Evolutionary conservation across 768 basidiomycete genomes (phyloP).

Genomic region (Myochromella boudieri): DNA sequence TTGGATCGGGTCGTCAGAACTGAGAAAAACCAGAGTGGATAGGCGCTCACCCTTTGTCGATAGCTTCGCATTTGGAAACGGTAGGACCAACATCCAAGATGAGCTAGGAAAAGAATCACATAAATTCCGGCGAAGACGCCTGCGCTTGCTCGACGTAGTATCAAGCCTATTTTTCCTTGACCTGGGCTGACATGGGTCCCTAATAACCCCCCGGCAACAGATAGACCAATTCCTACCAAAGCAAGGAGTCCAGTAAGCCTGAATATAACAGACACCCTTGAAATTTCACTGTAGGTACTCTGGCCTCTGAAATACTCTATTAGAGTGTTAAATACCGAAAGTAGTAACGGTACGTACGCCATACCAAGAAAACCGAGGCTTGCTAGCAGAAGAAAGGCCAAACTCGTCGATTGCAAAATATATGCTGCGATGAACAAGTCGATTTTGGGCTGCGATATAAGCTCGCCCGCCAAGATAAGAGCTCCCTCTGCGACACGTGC

Average conservation of each 20-base stretch:
- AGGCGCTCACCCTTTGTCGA: constrained; percentile 40
- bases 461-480: constrained; percentile 55
- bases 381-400: constrained; percentile 40
- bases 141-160: constrained; percentile 42
- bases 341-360: constrained; percentile 33
- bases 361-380: constrained; percentile 51
- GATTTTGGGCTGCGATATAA: constrained; percentile 33
- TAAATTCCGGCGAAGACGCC: constrained; percentile 42
- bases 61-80: constrained; percentile 45
- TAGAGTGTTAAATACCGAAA: constrained; percentile 14
- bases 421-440: constrained; percentile 54
- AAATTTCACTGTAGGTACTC: constrained; percentile 50
- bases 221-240: constrained; percentile 39
- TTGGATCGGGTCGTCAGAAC: constrained; percentile 21
- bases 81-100: constrained; percentile 44
- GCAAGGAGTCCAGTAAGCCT: constrained; percentile 35
- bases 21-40: neutral
- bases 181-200: constrained; percentile 36
- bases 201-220: constrained; percentile 46
- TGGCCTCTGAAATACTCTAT: constrained; percentile 39
- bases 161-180: constrained; percentile 32
- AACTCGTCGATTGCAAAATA: constrained; percentile 44
- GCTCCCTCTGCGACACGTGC: constrained; percentile 60
- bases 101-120: constrained; percentile 36
- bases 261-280: constrained; percentile 37